A percentile compares a stretch with the other conserved stretches of the same genome.
Evolutionary conservation across 495 filamentous ascomycete genomes (phyloP).

Genomic region (Penicillium soppii): DNA sequence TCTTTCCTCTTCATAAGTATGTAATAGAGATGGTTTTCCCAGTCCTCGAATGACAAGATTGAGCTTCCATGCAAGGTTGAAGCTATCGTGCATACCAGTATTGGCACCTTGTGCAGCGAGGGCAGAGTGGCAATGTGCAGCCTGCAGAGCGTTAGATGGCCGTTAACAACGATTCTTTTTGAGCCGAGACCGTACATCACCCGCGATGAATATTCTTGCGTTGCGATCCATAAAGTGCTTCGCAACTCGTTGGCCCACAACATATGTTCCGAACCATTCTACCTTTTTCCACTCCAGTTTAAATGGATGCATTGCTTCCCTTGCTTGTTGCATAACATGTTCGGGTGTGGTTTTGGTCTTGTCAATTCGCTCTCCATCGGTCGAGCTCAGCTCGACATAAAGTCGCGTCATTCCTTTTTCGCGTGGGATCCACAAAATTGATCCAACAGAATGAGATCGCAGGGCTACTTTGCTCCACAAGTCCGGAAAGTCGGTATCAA

Average conservation of each 20-base stretch:
- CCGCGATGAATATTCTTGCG: slow-evolving; percentile 70
- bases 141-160: slow-evolving; percentile 18
- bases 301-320: slow-evolving; percentile 67
- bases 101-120: slow-evolving; percentile 91
- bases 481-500: slow-evolving; percentile 75
- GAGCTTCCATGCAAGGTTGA: slow-evolving; percentile 84
- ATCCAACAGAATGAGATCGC: slow-evolving; percentile 64
- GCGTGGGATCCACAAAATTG: slow-evolving; percentile 74
- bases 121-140: slow-evolving; percentile 76
- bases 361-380: slow-evolving; percentile 59
- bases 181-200: slow-evolving; percentile 62
- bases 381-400: slow-evolving; percentile 74
- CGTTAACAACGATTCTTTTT: not conserved
- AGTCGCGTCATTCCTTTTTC: slow-evolving; percentile 73
- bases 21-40: slow-evolving; percentile 54
- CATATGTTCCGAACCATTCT: slow-evolving; percentile 60
- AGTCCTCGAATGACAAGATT: slow-evolving; percentile 65
- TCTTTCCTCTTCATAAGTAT: slow-evolving; percentile 75
- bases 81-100: slow-evolving; percentile 76
- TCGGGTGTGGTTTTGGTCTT: slow-evolving; percentile 63
- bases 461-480: slow-evolving; percentile 70
- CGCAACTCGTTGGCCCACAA: slow-evolving; percentile 74
- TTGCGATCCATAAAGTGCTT: slow-evolving; percentile 66
- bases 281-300: slow-evolving; percentile 63
- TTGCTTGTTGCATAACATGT: slow-evolving; percentile 65